Base-by-base conservation (phyloP, 2,329 filamentous ascomycete species). In the Sporothrix pallida region DNA sequence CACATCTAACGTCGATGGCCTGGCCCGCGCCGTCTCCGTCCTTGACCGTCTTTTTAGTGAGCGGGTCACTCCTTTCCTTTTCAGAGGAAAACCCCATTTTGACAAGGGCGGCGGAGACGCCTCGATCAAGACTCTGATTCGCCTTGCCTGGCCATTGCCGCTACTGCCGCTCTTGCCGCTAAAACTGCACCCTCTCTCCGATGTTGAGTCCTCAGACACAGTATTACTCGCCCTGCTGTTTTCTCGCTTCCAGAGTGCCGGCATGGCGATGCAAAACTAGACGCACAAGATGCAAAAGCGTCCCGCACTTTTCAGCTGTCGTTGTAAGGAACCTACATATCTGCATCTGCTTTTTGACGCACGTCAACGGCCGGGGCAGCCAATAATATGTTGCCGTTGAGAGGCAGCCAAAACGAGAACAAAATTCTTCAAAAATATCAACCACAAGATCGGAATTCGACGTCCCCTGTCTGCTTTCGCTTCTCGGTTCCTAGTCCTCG, bases 221-320 rank as follows among this genome's bases (percentile, higher is more conserved):
- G 20, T 26, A 12, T 50, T 60, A 62, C 20, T 37, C 31, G 17
- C 17, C 44, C 15, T 31, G 4, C 46, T 52, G 23, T 65, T 31
- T 56, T n/a, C 70, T 73, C 72, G 72, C 63, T 63, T 73, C 72
- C 54, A 73, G 63, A 62, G 26, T 70, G 56, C 48, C 72, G 72
- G 72, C 54, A 69, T 70, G 4, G 20, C 23, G 42, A 62, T 50
- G 26, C 58, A 5, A 37, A 37, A 7, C 31, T 37, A 37, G 31
- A 37, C 31, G 31, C 31, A 37, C 31, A 37, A 62, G 58, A 71
- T 15, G 50, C 50, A 67, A 17, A 67, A 12, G 44, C 20, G 63
- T 37, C 42, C 20, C 46, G 50, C n/a, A 37, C n/a, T 54, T 44
- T 65, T 23, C 62, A 48, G 62, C 42, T 65, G 37, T 65, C 42